Evolutionary conservation across 2,329 filamentous ascomycete species (phyloP).

Genomic region (Albifimbria verrucaria): DNA sequence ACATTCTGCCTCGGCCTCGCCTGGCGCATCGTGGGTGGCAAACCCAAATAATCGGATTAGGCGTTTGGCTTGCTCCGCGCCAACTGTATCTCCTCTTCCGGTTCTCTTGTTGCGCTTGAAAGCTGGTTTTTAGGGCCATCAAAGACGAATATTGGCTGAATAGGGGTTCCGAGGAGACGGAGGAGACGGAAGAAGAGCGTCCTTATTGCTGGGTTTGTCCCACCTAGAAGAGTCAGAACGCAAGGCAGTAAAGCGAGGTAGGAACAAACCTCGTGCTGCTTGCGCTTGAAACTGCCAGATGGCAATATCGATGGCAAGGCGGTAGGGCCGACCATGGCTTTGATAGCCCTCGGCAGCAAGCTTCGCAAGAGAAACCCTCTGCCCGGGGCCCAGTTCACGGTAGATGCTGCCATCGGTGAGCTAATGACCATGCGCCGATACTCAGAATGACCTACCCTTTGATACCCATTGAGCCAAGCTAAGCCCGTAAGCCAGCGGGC

Average conservation of each 20-base stretch:
- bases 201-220: constrained; percentile 83
- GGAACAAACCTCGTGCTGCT: constrained; percentile 62
- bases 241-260: not conserved
- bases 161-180: constrained; percentile 70
- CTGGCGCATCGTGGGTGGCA: constrained; percentile 78
- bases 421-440: not conserved
- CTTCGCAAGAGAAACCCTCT: constrained; percentile 77
- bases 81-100: constrained; percentile 60
- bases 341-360: constrained; percentile 77
- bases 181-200: constrained; percentile 91
- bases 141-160: constrained; percentile 87
- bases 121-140: constrained; percentile 81
- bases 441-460: constrained; percentile 46
- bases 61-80: constrained; percentile 76
- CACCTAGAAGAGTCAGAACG: constrained; percentile 48
- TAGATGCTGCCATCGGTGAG: constrained; percentile 65
- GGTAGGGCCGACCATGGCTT: constrained; percentile 66
- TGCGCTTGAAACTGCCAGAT: constrained; percentile 98
- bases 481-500: constrained; percentile 7
- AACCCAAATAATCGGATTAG: constrained; percentile 84
- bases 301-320: constrained; percentile 88
- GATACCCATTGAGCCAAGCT: constrained; percentile 53
- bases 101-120: constrained; percentile 86
- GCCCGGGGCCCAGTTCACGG: constrained; percentile 78
- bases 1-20: constrained; percentile 95